Percentiles rank a stretch among this genome's conserved stretches.
Evolutionary conservation across 176 grass and related monocot genomes (phyloP).

Genomic region (Ananas comosus): DNA sequence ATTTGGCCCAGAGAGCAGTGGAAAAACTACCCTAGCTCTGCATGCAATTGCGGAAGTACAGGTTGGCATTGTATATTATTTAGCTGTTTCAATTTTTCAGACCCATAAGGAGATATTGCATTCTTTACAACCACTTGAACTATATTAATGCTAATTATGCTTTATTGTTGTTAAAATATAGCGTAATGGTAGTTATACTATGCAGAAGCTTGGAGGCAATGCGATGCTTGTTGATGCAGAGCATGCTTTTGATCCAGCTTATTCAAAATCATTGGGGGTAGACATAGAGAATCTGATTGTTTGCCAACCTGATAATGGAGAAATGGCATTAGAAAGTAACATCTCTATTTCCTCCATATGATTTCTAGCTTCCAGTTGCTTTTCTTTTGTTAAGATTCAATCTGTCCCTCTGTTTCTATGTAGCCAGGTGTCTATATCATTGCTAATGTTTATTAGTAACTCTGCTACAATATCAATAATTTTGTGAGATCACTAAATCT

Average conservation of each 20-base stretch:
- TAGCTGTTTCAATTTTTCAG: neutral
- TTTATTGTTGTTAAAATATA: no score
- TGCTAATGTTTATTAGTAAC: no score
- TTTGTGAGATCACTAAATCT: no score
- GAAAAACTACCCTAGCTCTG: constrained; percentile 92
- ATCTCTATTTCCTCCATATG: neutral
- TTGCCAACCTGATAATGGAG: constrained; percentile 94
- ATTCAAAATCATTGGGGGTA: constrained; percentile 86
- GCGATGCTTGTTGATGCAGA: constrained; percentile 99
- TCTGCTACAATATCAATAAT: no score
- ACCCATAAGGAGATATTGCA: neutral
- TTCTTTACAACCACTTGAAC: neutral
- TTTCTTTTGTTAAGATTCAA: no score
- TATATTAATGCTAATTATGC: neutral
- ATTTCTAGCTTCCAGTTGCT: neutral
- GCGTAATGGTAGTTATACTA: neutral
- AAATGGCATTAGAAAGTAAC: constrained; percentile 98
- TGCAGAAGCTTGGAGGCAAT: constrained; percentile 95
- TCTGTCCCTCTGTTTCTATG: no score
- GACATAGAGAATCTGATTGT: constrained; percentile 99
- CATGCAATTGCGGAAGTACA: constrained; percentile 98
- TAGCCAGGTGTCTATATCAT: no score
- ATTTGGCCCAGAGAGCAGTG: constrained; percentile 91
- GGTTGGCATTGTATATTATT: constrained; percentile 33
- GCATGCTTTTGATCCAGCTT: constrained; percentile 95